A percentile compares a stretch with the other conserved stretches of the same genome.
phyloP scores from a whole-genome alignment of 192 early-diverging fungal species.

The Funneliformis mosseae region DNA sequence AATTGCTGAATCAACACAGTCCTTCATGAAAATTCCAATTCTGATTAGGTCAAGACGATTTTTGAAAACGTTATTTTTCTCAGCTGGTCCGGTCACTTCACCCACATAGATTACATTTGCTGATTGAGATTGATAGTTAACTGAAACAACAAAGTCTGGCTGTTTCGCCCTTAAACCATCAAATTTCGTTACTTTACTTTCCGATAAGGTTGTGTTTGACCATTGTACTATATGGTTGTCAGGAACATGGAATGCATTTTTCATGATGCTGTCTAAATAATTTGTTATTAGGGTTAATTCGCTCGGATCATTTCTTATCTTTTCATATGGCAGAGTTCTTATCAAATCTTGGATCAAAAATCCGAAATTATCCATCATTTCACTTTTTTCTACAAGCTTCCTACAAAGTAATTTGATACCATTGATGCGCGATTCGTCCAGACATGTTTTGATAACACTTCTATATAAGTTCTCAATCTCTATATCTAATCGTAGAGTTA shows the following conservation, averaged over 20 bases:
- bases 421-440: too few relatives aligned
- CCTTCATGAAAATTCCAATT: neutral
- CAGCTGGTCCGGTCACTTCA: conserved; percentile 1
- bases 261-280: conserved; percentile 4
- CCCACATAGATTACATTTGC: neutral
- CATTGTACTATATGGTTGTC: conserved; percentile 4
- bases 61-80: neutral
- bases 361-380: neutral
- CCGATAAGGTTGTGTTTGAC: neutral
- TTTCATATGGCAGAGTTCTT: neutral
- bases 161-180: neutral
- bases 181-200: neutral
- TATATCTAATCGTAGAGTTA: neutral
- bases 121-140: neutral
- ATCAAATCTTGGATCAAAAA: neutral
- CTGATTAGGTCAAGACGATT: neutral
- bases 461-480: neutral
- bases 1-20: neutral
- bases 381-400: neutral
- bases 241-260: neutral
- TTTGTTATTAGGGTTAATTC: neutral
- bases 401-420: too few relatives aligned
- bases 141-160: neutral
- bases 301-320: neutral
- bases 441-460: too few relatives aligned